A percentile compares a stretch with the other conserved stretches of the same genome.
Evolutionary conservation across 768 basidiomycete genomes (phyloP).

Genomic region (Pilatotrama ljubarskyi): DNA sequence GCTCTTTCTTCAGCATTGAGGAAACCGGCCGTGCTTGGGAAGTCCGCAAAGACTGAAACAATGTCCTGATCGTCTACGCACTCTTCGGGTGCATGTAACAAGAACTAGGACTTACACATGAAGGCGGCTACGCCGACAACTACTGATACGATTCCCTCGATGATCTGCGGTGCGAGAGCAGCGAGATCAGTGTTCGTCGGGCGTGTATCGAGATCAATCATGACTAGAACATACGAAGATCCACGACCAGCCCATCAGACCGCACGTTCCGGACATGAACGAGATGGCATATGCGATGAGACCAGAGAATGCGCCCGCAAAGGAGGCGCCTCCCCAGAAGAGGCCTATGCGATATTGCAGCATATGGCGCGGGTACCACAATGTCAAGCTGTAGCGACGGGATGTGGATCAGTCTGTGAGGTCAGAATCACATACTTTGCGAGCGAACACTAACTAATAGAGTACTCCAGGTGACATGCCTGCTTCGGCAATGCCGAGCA

Average conservation of each 20-base stretch:
- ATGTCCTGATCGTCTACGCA: not conserved
- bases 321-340: conserved; percentile 27
- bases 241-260: conserved; percentile 32
- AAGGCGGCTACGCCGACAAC: conserved; percentile 47
- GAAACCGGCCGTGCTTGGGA: conserved; percentile 57
- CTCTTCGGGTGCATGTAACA: too few relatives aligned
- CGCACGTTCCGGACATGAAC: conserved; percentile 32
- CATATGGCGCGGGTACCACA: conserved; percentile 30
- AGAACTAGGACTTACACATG: not conserved
- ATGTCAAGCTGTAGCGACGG: conserved; percentile 14
- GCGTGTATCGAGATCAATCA: not conserved
- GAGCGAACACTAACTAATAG: conserved; percentile 55
- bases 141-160: conserved; percentile 65
- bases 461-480: conserved; percentile 72
- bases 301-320: conserved; percentile 28
- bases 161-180: conserved; percentile 40
- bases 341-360: conserved; percentile 26
- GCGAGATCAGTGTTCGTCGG: not conserved
- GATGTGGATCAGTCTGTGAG: not conserved
- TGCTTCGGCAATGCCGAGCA: conserved; percentile 65
- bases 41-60: conserved; percentile 57
- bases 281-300: conserved; percentile 36
- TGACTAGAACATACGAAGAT: conserved; percentile 25
- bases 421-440: not conserved
- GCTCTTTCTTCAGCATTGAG: conserved; percentile 59